These are phyloP conservation scores for Backusella luteola DNA, from an alignment of 192 early-diverging fungal species.

Conservation along the genomic window DNA sequence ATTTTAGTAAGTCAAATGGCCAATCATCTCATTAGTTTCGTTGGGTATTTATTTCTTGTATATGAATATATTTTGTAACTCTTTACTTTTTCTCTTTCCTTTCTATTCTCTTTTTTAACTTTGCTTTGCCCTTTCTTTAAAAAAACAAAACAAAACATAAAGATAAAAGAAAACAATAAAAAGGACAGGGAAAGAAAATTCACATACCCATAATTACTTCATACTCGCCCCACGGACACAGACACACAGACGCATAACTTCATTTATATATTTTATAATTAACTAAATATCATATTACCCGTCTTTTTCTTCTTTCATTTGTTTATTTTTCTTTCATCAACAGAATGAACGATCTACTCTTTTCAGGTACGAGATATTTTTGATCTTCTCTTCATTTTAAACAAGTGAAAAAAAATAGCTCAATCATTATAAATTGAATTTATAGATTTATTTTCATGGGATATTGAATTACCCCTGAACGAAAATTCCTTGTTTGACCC, in stretches of 20 bases:
- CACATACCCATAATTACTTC: neutral
- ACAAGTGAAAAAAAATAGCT: neutral
- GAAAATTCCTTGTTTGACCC: conserved; percentile 8
- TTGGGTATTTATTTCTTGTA: neutral
- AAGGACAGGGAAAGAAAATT: neutral
- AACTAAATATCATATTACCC: neutral
- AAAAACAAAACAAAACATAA: neutral
- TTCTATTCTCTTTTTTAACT: neutral
- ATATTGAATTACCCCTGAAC: neutral
- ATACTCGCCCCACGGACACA: neutral
- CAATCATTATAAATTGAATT: neutral
- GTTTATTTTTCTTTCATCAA: neutral
- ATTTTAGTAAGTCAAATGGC: conserved; percentile 8
- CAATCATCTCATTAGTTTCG: neutral
- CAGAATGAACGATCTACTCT: neutral
- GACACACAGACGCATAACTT: conserved; percentile 2
- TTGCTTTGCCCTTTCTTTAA: neutral
- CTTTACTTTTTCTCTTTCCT: neutral
- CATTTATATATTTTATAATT: conserved; percentile 3
- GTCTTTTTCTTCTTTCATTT: neutral
- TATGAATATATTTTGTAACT: neutral
- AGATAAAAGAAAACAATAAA: neutral
- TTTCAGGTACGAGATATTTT: neutral
- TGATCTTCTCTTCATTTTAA: neutral
- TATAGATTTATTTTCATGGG: conserved; percentile 10